Percentiles rank a stretch among this genome's conserved stretches.
These are phyloP conservation scores for Malus fusca DNA, from an alignment of 306 rosid species.

Conservation along the genomic window DNA sequence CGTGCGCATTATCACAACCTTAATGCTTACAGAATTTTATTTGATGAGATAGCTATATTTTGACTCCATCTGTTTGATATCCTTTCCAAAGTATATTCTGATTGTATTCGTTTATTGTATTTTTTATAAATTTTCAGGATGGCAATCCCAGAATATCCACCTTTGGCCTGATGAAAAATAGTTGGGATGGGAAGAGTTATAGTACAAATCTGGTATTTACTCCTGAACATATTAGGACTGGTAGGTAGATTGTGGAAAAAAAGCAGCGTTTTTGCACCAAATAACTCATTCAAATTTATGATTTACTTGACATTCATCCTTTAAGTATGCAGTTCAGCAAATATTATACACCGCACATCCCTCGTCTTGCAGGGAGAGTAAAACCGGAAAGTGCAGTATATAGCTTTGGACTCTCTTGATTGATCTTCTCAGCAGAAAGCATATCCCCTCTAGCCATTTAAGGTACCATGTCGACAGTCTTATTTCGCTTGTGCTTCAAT, in stretches of 20 bases:
- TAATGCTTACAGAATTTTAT: constrained; percentile 54
- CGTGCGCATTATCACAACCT: constrained; percentile 77
- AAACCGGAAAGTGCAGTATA: constrained; percentile 69
- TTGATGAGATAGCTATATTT: constrained; percentile 42
- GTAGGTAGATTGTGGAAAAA: constrained; percentile 28
- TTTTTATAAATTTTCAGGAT: background rate
- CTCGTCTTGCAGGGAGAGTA: constrained; percentile 44
- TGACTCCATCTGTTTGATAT: background rate
- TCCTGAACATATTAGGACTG: constrained; percentile 81
- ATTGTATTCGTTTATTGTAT: constrained; percentile 9
- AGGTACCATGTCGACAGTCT: too few relatives aligned
- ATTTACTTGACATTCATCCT: background rate
- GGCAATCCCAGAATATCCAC: background rate
- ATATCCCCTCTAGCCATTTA: constrained; percentile 72
- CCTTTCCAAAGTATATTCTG: background rate
- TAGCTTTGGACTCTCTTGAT: constrained; percentile 74
- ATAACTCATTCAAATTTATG: background rate
- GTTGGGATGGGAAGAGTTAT: background rate
- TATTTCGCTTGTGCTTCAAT: too few relatives aligned
- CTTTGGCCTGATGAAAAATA: background rate
- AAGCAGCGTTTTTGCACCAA: constrained; percentile 40
- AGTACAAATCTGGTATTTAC: constrained; percentile 27
- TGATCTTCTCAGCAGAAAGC: constrained; percentile 74
- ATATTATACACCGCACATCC: background rate
- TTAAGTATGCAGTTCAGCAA: background rate